A percentile compares a stretch with the other conserved stretches of the same genome.
These are phyloP conservation scores for Chondrostereum purpureum DNA, from an alignment of 1,284 basidiomycete genomes.

Conservation along the genomic window DNA sequence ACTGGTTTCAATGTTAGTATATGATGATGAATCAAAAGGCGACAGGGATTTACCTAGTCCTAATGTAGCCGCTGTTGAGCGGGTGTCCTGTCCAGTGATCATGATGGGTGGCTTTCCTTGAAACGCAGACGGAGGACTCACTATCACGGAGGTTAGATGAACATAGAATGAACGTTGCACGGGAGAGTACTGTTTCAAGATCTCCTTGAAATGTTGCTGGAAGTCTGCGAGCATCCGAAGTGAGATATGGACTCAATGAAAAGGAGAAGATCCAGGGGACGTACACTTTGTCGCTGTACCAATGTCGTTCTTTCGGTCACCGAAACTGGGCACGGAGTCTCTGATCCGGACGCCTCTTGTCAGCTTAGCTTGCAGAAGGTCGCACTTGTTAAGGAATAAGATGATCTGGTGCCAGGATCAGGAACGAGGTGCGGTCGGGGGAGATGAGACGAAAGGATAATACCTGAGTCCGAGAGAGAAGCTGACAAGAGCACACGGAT, in stretches of 20 bases:
- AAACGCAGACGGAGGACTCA: slow-evolving; percentile 7
- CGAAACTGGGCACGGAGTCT: slow-evolving; percentile 58
- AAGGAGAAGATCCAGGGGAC: slow-evolving; percentile 18
- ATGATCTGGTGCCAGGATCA: slow-evolving; percentile 13
- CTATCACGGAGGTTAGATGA: slow-evolving; percentile 61
- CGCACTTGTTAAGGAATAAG: slow-evolving; percentile 56
- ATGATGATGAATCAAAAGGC: slow-evolving; percentile 2
- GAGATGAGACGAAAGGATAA: slow-evolving; percentile 13
- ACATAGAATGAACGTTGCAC: slow-evolving; percentile 60
- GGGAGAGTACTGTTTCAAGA: slow-evolving; percentile 39
- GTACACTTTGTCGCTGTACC: slow-evolving; percentile 53
- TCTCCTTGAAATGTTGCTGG: slow-evolving; percentile 14
- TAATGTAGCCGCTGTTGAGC: slow-evolving; percentile 60
- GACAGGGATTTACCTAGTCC: slow-evolving; percentile 36
- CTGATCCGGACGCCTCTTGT: slow-evolving; percentile 51
- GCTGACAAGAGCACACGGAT: slow-evolving; percentile 55
- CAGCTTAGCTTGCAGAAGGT: slow-evolving; percentile 62
- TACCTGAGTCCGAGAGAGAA: slow-evolving; percentile 53
- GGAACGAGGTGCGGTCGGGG: background rate
- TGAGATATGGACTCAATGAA: background rate
- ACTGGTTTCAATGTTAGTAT: too few species aligned
- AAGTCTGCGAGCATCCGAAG: slow-evolving; percentile 9
- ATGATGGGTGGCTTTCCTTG: background rate
- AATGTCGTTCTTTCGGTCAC: slow-evolving; percentile 53
- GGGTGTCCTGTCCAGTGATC: slow-evolving; percentile 47